Base-by-base conservation (phyloP, 2,329 filamentous ascomycete genomes). In the Cucurbitaria berberidis region DNA sequence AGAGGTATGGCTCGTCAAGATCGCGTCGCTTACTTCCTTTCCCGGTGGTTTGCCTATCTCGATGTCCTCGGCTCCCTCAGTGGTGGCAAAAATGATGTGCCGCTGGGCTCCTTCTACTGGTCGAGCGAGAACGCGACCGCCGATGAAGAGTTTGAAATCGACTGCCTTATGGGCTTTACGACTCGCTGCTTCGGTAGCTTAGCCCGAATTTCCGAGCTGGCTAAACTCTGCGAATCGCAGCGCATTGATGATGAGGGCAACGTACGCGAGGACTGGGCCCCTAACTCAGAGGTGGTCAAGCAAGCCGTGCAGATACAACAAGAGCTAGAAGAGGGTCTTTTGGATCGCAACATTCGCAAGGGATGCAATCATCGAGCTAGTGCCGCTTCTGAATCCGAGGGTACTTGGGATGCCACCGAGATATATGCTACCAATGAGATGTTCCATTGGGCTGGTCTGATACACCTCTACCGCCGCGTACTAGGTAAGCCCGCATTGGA, bases 1-100 rank as follows among this genome's bases (percentile, higher is more conserved):
- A 81, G 84, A 45, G 75, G 80, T 24, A 82, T 83, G 60, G 73
- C 74, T 75, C 64, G 81, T 77, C 63, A 73, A 32, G 74, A 79
- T 62, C 74, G 80, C 49, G 80, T 90, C 48, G 82, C 87, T 48
- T 88, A 88, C 47, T 95, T 96, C 67, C 81, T 95, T 9, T 87
- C 85, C 61, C 86, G 89, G 53, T 96, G 91, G 91, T 89, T 95
- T 59, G 89, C 88, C 1, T 95, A 95, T 73, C 82, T 96, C 18
- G 90, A 95, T 67, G 86, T 95, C 1, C 78, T 95, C 49, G 91
- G 90, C 21, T 87, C 85, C 36, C 78, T 96, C 22, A 87, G 78
- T 48, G 89, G 89, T 15, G 79, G 75, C 57, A 75, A 76, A 45
- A 77, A 77, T 45, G 75, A 78, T 52, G 67, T 68, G 30, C 78